These are phyloP conservation scores for Ulmus americana DNA, from an alignment of 331 rosid species.

Conservation along the genomic window DNA sequence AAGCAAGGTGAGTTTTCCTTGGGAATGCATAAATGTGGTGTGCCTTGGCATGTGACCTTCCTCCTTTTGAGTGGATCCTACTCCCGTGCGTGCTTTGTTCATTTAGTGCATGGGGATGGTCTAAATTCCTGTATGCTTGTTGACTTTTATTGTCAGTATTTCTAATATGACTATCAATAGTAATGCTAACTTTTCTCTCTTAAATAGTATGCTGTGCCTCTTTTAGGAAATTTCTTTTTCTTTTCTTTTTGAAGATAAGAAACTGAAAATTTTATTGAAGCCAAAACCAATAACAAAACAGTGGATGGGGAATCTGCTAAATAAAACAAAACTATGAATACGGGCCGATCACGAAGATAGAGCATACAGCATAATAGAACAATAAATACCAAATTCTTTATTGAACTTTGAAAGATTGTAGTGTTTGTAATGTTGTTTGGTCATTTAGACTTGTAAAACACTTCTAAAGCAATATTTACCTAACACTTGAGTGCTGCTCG, in stretches of 20 bases:
- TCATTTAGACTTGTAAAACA: not conserved
- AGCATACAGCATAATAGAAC: too few relatives aligned
- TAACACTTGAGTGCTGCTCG: not conserved
- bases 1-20: conserved; percentile 58
- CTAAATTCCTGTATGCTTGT: not conserved
- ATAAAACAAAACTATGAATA: too few relatives aligned
- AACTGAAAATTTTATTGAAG: too few relatives aligned
- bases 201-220: not conserved
- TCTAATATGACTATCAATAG: not conserved
- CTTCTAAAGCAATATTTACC: not conserved
- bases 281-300: too few relatives aligned
- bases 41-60: not conserved
- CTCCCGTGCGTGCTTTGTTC: not conserved
- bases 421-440: not conserved
- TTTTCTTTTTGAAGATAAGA: not conserved
- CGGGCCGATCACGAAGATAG: too few relatives aligned
- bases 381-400: not conserved
- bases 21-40: conserved; percentile 1
- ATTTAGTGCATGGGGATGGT: conserved; percentile 5
- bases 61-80: not conserved
- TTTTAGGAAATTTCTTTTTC: not conserved
- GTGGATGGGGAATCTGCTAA: too few relatives aligned
- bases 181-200: not conserved
- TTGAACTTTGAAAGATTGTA: not conserved
- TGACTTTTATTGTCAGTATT: not conserved